These are phyloP conservation scores for Stachybotrys elegans DNA, from an alignment of 2,329 filamentous ascomycete genomes.

Conservation along the genomic window DNA sequence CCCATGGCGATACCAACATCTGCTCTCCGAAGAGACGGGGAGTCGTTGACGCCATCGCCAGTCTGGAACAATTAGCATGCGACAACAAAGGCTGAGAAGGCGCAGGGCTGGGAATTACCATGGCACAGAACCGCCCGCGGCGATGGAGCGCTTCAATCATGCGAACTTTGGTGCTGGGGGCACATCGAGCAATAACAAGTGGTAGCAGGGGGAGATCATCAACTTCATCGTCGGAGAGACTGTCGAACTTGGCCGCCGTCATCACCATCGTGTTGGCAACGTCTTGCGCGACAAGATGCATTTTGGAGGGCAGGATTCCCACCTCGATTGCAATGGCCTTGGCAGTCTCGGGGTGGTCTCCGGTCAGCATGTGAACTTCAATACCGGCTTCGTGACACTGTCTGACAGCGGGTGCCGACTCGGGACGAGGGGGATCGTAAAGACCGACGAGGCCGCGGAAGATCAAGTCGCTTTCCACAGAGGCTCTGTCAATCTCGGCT, in stretches of 20 bases:
- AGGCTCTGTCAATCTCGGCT: constrained; percentile 43
- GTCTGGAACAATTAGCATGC: too few relatives aligned
- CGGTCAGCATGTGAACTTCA: constrained; percentile 65
- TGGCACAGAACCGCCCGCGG: constrained; percentile 59
- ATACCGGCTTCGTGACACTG: constrained; percentile 58
- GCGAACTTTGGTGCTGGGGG: constrained; percentile 66
- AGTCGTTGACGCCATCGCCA: constrained; percentile 68
- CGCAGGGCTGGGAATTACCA: too few relatives aligned
- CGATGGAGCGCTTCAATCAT: constrained; percentile 72
- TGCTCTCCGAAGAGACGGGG: constrained; percentile 60
- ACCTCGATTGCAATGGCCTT: constrained; percentile 60
- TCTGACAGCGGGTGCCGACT: constrained; percentile 55
- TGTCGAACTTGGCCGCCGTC: constrained; percentile 64
- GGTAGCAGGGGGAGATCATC: constrained; percentile 59
- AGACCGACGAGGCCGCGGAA: constrained; percentile 67
- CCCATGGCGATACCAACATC: constrained; percentile 72
- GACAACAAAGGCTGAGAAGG: too few relatives aligned
- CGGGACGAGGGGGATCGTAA: constrained; percentile 67
- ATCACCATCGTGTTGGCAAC: constrained; percentile 59
- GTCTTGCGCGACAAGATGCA: constrained; percentile 45
- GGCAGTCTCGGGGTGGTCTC: constrained; percentile 62
- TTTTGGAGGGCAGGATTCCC: constrained; percentile 52
- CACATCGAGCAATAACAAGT: constrained; percentile 64
- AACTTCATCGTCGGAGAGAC: constrained; percentile 57
- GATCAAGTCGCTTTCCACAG: constrained; percentile 55